These are phyloP conservation scores for Tylopilus felleus DNA, from an alignment of 768 basidiomycete species.

Conservation along the genomic window DNA sequence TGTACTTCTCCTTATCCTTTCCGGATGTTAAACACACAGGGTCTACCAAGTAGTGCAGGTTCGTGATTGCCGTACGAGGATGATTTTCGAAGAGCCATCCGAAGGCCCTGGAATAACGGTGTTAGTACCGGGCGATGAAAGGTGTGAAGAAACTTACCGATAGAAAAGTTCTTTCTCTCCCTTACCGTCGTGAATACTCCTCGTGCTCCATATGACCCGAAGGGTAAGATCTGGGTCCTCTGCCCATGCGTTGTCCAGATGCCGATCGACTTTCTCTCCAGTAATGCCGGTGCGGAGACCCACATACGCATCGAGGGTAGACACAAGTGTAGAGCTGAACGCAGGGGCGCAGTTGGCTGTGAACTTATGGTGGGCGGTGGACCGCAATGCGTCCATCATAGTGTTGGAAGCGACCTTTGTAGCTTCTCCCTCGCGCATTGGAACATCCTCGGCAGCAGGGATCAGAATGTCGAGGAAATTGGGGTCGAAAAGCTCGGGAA, in stretches of 20 bases:
- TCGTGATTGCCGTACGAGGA: slow-evolving; percentile 64
- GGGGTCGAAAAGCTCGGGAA: slow-evolving; percentile 56
- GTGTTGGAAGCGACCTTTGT: slow-evolving; percentile 31
- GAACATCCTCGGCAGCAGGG: slow-evolving; percentile 27
- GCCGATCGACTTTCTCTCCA: slow-evolving; percentile 25
- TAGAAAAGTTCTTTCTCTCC: slow-evolving; percentile 60
- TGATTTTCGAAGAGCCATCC: slow-evolving; percentile 70
- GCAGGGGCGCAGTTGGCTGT: slow-evolving; percentile 54
- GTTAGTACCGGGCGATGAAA: background rate
- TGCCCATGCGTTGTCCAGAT: slow-evolving; percentile 52
- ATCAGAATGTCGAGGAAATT: slow-evolving; percentile 57
- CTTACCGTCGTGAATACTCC: too few species aligned
- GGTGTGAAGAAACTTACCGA: slow-evolving; percentile 31
- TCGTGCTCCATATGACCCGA: slow-evolving; percentile 64
- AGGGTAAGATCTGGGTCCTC: slow-evolving; percentile 59
- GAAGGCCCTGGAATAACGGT: slow-evolving; percentile 38
- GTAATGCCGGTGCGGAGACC: slow-evolving; percentile 30
- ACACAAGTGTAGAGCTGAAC: slow-evolving; percentile 46
- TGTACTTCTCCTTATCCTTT: background rate
- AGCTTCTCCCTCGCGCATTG: background rate
- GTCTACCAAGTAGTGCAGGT: slow-evolving; percentile 51
- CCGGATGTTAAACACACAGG: slow-evolving; percentile 40
- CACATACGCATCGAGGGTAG: slow-evolving; percentile 59
- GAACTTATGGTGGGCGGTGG: slow-evolving; percentile 39
- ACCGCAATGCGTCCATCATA: slow-evolving; percentile 54